phyloP scores from a whole-genome alignment of 306 rosid species.

The Quercus rubra region DNA sequence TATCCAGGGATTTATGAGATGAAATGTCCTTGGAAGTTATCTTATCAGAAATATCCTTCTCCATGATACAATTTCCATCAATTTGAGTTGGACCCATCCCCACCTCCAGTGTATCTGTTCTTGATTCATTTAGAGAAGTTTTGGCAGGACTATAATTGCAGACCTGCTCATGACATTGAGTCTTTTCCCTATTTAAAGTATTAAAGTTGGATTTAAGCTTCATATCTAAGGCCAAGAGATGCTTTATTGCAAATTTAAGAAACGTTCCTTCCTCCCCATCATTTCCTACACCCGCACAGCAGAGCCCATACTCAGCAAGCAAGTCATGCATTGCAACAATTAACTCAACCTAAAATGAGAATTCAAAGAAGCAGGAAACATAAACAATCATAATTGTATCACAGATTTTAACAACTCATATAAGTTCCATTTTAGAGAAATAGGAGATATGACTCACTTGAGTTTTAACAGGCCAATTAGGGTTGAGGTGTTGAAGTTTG shows the following conservation, averaged over 20 bases:
- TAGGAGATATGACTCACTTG: conserved; percentile 56
- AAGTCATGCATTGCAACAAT: conserved; percentile 91
- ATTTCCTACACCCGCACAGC: conserved; percentile 80
- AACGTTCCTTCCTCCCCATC: conserved; percentile 85
- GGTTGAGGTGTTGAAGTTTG: conserved; percentile 87
- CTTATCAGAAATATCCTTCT: conserved; percentile 46
- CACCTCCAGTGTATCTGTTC: conserved; percentile 36
- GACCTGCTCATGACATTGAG: conserved; percentile 41
- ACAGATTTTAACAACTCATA: conserved; percentile 19
- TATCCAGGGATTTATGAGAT: conserved; percentile 35
- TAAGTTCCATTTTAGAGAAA: conserved; percentile 19
- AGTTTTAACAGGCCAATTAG: conserved; percentile 52
- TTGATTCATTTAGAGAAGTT: conserved; percentile 43
- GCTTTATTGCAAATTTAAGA: conserved; percentile 96
- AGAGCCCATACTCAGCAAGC: conserved; percentile 93
- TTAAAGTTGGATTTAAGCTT: conserved; percentile 66
- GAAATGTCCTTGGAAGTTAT: conserved; percentile 37
- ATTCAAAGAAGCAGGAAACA: conserved; percentile 16
- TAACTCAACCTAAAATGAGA: conserved; percentile 72
- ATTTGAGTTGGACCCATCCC: conserved; percentile 37
- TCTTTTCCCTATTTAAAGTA: conserved; percentile 47
- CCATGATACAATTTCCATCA: conserved; percentile 38
- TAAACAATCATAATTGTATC: conserved; percentile 9
- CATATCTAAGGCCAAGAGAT: conserved; percentile 86
- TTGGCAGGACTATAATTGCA: conserved; percentile 46